Conservation (phyloP, 257 asterid species). For the Solanum lycopersicoides region DNA sequence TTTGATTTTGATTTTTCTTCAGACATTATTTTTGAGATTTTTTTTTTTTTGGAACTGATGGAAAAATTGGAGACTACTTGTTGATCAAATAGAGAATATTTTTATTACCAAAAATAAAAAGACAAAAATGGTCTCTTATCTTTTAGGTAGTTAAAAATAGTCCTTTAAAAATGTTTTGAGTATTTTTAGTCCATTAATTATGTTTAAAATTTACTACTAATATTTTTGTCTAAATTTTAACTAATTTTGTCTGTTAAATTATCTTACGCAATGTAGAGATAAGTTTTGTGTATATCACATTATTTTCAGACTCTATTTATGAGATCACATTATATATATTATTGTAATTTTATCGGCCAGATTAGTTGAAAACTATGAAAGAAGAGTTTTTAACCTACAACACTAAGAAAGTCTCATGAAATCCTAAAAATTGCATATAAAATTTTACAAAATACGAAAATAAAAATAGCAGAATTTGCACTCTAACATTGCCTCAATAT, state of each 20-base stretch:
- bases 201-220: background rate
- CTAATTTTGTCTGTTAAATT: background rate
- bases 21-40: constrained; percentile 18
- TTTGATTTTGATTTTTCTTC: constrained; percentile 13
- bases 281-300: background rate
- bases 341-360: background rate
- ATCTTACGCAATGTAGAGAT: background rate
- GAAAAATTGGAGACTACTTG: background rate
- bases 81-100: background rate
- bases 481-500: background rate
- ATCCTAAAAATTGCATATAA: background rate
- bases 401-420: background rate
- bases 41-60: background rate
- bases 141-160: background rate
- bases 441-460: no score
- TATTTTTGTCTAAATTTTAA: background rate
- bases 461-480: no score
- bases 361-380: background rate
- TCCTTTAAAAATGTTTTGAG: background rate
- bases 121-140: background rate
- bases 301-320: background rate
- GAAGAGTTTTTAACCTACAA: background rate
- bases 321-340: background rate
- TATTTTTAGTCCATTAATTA: background rate
- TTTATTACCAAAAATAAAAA: background rate